These are phyloP conservation scores for Candida fluviatilis DNA, from an alignment of 805 yeast species.

Conservation along the genomic window DNA sequence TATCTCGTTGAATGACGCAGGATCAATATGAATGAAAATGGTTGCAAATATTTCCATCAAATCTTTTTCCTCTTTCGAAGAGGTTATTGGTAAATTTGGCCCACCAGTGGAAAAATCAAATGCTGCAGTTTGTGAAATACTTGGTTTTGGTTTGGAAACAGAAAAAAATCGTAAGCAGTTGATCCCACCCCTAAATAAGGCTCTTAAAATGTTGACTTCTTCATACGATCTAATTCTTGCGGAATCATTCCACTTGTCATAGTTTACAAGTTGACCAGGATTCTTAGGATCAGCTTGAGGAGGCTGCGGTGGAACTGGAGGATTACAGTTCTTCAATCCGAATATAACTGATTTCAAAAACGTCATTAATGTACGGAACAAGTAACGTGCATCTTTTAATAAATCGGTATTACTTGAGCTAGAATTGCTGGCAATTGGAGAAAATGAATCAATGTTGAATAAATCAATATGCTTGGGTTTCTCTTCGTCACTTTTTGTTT, in stretches of 20 bases:
- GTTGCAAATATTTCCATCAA: slow-evolving; percentile 94
- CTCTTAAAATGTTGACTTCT: slow-evolving; percentile 73
- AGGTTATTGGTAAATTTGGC: slow-evolving; percentile 78
- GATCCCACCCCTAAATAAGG: slow-evolving; percentile 79
- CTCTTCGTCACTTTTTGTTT: neutral
- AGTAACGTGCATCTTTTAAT: slow-evolving; percentile 79
- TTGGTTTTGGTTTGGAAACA: slow-evolving; percentile 47
- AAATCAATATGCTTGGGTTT: slow-evolving; percentile 19
- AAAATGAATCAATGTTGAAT: slow-evolving; percentile 33
- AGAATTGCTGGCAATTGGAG: slow-evolving; percentile 60
- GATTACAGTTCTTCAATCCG: slow-evolving; percentile 86
- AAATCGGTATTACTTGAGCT: slow-evolving; percentile 54
- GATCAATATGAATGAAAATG: slow-evolving; percentile 88
- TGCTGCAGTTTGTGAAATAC: slow-evolving; percentile 24
- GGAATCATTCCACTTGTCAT: slow-evolving; percentile 72
- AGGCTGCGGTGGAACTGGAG: slow-evolving; percentile 54
- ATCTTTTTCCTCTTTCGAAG: slow-evolving; percentile 91
- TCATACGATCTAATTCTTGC: slow-evolving; percentile 82
- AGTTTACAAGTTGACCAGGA: slow-evolving; percentile 35
- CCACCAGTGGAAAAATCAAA: slow-evolving; percentile 65
- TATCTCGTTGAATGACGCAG: slow-evolving; percentile 92
- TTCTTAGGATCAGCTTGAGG: slow-evolving; percentile 42
- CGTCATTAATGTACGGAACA: slow-evolving; percentile 84
- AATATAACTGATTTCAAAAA: slow-evolving; percentile 86
- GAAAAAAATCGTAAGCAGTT: slow-evolving; percentile 74